phyloP scores from a whole-genome alignment of 2,329 filamentous ascomycete species.

The Cercospora sp. region DNA sequence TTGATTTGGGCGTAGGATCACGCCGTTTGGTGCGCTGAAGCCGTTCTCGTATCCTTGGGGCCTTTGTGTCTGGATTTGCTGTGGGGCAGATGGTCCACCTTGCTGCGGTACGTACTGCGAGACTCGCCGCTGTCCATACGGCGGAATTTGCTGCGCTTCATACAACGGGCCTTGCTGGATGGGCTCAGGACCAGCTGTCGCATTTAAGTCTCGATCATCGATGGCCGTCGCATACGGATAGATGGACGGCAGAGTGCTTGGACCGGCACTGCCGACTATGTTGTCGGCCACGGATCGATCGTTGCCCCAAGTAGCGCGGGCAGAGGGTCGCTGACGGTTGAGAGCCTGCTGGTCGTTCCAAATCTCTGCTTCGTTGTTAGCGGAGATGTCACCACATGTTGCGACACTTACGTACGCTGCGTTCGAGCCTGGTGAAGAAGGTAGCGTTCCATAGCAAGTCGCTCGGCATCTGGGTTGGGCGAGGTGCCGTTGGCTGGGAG shows the following conservation, averaged over 20 bases:
- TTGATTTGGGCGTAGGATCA: neutral
- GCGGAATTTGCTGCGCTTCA: neutral
- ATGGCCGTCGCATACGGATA: neutral
- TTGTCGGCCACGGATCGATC: neutral
- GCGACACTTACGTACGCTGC: neutral
- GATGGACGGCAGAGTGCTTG: neutral
- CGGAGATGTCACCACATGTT: too few species aligned
- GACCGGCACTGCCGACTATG: neutral
- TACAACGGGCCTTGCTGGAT: neutral
- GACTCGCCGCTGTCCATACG: too few species aligned
- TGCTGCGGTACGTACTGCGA: too few species aligned
- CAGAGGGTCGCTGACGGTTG: neutral
- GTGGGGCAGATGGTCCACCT: neutral
- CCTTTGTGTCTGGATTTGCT: neutral
- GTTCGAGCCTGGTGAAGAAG: too few species aligned
- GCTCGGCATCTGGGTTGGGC: too few species aligned
- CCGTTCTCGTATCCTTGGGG: neutral
- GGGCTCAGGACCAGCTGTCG: neutral
- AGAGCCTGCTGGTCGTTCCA: neutral
- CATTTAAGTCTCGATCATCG: neutral
- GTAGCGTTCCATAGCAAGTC: too few species aligned
- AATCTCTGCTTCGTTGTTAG: neutral
- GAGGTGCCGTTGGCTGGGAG: too few species aligned
- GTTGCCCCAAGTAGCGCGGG: neutral
- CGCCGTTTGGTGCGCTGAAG: neutral